Evolutionary conservation across 139 green algal genomes (phyloP).

Genomic region (Gonium pectorale): DNA sequence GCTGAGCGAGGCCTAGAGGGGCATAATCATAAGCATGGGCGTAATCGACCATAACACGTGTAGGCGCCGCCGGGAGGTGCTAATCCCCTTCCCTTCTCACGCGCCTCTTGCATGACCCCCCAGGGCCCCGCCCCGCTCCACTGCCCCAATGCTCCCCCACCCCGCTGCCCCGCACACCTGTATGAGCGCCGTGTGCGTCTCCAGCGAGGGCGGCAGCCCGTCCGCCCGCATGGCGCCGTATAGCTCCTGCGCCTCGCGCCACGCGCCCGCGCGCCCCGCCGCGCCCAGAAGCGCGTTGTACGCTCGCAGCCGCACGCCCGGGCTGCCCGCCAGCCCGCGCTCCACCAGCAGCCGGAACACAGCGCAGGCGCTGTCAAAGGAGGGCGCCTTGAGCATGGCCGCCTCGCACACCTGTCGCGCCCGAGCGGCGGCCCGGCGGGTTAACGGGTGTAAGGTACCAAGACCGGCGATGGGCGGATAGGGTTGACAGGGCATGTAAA

Average conservation of each 20-base stretch:
- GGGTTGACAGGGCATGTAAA: no score
- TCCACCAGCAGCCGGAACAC: constrained; percentile 11
- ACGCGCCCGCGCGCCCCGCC: constrained; percentile 38
- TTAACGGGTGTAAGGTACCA: no score
- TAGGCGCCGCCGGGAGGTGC: no score
- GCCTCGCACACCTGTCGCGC: constrained; percentile 36
- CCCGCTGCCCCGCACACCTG: neutral
- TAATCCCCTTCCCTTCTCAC: no score
- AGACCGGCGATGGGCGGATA: no score
- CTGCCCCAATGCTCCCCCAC: no score
- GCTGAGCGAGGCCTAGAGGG: no score
- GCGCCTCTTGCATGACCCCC: no score
- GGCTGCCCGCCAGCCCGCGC: constrained; percentile 37
- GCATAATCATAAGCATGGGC: no score
- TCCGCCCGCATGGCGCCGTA: constrained; percentile 47
- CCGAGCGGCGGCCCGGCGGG: no score
- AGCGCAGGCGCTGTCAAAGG: constrained; percentile 32
- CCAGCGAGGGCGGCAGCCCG: constrained; percentile 27
- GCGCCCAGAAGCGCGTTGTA: constrained; percentile 57
- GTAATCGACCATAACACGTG: no score
- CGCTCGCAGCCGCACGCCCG: constrained; percentile 4
- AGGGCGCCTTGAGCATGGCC: constrained; percentile 27
- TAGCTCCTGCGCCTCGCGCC: constrained; percentile 40
- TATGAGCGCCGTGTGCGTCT: constrained; percentile 54
- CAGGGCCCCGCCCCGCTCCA: no score